phyloP scores from a whole-genome alignment of 2,329 filamentous ascomycete species.

The Keithomyces neogunnii region DNA sequence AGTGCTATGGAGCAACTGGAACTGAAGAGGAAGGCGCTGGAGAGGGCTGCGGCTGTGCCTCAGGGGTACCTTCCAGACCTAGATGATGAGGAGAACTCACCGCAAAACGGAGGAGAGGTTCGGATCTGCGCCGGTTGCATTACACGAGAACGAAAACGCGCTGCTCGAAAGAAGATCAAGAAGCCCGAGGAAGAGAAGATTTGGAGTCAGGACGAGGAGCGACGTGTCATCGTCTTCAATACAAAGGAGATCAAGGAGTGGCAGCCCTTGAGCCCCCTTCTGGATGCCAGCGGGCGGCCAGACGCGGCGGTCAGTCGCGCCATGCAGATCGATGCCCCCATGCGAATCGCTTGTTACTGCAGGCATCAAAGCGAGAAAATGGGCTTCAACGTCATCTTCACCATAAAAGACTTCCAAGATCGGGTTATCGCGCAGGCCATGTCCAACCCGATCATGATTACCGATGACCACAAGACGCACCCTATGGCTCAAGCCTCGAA shows the following conservation, averaged over 20 bases:
- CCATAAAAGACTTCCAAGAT: constrained; percentile 73
- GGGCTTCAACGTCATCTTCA: constrained; percentile 91
- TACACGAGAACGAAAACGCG: constrained; percentile 80
- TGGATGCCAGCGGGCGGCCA: constrained; percentile 31
- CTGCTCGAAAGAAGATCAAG: constrained; percentile 85
- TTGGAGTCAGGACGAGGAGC: constrained; percentile 73
- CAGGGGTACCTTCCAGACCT: constrained; percentile 26
- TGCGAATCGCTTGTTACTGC: constrained; percentile 97
- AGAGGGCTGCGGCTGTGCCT: constrained; percentile 35
- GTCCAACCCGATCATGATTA: constrained; percentile 88
- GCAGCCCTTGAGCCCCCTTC: constrained; percentile 51
- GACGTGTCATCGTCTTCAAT: constrained; percentile 85
- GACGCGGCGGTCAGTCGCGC: constrained; percentile 47
- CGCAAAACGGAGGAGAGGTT: constrained; percentile 86
- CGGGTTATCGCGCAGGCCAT: constrained; percentile 76
- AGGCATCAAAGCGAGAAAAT: constrained; percentile 89
- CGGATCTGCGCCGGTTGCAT: constrained; percentile 90
- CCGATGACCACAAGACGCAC: constrained; percentile 93
- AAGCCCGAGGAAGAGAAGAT: constrained; percentile 86
- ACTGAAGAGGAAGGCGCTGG: constrained; percentile 59
- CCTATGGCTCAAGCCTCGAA: constrained; percentile 19
- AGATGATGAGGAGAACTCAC: constrained; percentile 59
- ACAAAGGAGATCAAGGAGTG: constrained; percentile 81
- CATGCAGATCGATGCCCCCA: constrained; percentile 75
- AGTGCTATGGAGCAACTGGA: constrained; percentile 76